phyloP scores from a whole-genome alignment of 139 green algal genomes.

The Eudorina sp. region DNA sequence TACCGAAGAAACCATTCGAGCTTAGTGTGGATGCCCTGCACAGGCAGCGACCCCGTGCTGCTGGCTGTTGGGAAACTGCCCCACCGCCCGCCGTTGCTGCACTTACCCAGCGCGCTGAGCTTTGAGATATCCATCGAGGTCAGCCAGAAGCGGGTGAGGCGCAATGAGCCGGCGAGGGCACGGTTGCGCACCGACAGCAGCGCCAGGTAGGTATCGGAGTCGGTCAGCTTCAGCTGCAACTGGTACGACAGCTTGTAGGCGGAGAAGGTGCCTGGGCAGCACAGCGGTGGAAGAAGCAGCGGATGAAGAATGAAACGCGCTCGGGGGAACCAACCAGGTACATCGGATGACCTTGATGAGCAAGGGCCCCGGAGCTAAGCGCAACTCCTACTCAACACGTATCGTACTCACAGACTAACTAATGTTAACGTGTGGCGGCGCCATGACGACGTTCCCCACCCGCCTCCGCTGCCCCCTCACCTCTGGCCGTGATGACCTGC shows the following conservation, averaged over 20 bases:
- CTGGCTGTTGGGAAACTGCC: background rate
- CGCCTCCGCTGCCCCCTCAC: too few relatives aligned
- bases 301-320: too few relatives aligned
- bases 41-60: too few relatives aligned
- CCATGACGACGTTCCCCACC: background rate
- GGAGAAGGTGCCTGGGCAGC: constrained; percentile 49
- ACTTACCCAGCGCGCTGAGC: background rate
- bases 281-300: too few relatives aligned
- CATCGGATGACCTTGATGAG: too few relatives aligned
- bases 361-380: too few relatives aligned
- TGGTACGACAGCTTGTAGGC: constrained; percentile 29
- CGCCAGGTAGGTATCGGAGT: constrained; percentile 44
- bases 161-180: constrained; percentile 9
- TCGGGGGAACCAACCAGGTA: too few relatives aligned
- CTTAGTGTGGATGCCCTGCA: too few relatives aligned
- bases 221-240: constrained; percentile 21
- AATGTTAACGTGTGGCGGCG: too few relatives aligned
- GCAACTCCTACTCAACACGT: too few relatives aligned
- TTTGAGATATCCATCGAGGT: background rate
- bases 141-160: constrained; percentile 35
- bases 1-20: too few relatives aligned
- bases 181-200: constrained; percentile 51
- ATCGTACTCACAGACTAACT: too few relatives aligned
- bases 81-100: background rate
- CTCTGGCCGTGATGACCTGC: constrained; percentile 35